Evolutionary conservation across 2,329 filamentous ascomycete species (phyloP).

Genomic region (Drechslera avenae): DNA sequence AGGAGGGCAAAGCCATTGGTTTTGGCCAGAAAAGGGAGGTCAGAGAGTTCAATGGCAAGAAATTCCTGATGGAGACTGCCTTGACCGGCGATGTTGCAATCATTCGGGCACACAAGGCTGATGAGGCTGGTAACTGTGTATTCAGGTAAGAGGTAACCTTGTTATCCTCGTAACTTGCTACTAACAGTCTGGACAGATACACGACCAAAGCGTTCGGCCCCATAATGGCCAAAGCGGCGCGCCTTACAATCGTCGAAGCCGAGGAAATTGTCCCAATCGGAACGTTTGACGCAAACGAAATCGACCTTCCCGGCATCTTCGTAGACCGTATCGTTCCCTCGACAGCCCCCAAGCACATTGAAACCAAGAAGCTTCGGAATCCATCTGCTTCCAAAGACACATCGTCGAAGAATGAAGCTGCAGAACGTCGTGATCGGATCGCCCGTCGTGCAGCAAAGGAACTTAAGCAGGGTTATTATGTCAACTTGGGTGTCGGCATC

Average conservation of each 20-base stretch:
- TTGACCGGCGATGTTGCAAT: conserved; percentile 78
- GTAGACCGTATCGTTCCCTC: conserved; percentile 87
- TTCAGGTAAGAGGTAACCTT: conserved; percentile 58
- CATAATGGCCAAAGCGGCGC: conserved; percentile 84
- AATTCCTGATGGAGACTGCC: conserved; percentile 78
- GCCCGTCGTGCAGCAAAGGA: conserved; percentile 84
- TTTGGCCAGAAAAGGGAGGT: conserved; percentile 70
- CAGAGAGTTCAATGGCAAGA: conserved; percentile 72
- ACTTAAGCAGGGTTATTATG: conserved; percentile 95
- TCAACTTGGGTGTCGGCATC: conserved; percentile 90
- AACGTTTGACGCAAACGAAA: conserved; percentile 79
- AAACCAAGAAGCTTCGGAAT: conserved; percentile 52
- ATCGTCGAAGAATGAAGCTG: conserved; percentile 13
- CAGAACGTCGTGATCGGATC: conserved; percentile 70
- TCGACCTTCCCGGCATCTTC: conserved; percentile 90
- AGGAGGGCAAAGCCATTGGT: conserved; percentile 65
- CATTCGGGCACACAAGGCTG: conserved; percentile 74
- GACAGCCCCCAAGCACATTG: conserved; percentile 77
- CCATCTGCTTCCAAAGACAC: conserved; percentile 24
- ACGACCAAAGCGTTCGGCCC: conserved; percentile 47
- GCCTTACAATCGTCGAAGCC: conserved; percentile 91
- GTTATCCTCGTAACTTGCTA: not conserved
- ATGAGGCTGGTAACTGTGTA: conserved; percentile 75
- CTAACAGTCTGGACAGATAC: conserved; percentile 30
- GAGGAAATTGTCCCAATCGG: conserved; percentile 90